phyloP scores from a whole-genome alignment of 2,329 filamentous ascomycete species.

The Phialemonium atrogriseum region DNA sequence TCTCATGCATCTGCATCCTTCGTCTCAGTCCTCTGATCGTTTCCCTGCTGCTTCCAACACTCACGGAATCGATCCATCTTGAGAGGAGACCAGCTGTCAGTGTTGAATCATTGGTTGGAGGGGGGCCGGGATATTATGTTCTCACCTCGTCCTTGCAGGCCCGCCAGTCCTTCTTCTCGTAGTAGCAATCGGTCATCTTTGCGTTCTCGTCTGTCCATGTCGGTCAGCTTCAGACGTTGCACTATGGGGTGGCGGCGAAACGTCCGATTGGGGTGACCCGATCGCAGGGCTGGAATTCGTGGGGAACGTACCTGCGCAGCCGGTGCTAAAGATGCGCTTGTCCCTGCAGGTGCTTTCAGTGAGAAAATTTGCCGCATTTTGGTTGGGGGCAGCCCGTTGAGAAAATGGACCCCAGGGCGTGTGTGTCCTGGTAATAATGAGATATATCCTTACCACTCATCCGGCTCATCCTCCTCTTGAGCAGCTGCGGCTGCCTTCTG shows the following conservation, averaged over 20 bases:
- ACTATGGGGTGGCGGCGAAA: too few relatives aligned
- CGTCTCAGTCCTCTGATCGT: constrained; percentile 70
- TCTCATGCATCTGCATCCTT: too few relatives aligned
- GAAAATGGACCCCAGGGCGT: neutral
- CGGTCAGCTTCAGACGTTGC: constrained; percentile 3
- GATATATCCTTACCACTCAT: constrained; percentile 68
- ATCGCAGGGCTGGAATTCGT: too few relatives aligned
- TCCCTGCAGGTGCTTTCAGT: constrained; percentile 55
- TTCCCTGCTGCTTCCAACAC: constrained; percentile 88
- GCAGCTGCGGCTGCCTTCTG: constrained; percentile 24
- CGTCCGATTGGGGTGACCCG: too few relatives aligned
- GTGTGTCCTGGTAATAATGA: neutral
- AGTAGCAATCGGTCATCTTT: constrained; percentile 92
- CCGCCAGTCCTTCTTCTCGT: constrained; percentile 92
- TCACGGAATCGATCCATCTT: constrained; percentile 85
- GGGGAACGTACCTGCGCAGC: constrained; percentile 64
- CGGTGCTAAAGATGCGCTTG: constrained; percentile 94
- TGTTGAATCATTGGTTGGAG: constrained; percentile 1
- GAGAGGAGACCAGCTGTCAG: constrained; percentile 4
- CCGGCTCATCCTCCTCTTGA: constrained; percentile 68
- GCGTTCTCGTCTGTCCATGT: constrained; percentile 65
- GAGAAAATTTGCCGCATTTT: constrained; percentile 4
- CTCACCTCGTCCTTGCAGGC: constrained; percentile 75
- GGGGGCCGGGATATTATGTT: neutral
- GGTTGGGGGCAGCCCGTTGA: neutral